phyloP scores from a whole-genome alignment of 208 protist species.

The Trypanosoma lewisi region DNA sequence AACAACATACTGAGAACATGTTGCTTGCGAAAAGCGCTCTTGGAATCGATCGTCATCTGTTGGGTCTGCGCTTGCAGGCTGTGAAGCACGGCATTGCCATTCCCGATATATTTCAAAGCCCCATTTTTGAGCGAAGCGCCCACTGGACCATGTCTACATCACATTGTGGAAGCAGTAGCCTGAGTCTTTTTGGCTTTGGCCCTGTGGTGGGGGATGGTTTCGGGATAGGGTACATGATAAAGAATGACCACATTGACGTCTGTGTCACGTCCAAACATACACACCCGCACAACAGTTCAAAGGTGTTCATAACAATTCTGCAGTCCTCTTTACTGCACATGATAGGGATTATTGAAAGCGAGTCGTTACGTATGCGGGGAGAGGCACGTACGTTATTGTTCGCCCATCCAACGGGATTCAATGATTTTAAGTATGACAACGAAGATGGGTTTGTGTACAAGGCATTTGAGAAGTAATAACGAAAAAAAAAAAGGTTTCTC shows the following conservation, averaged over 20 bases:
- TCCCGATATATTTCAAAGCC: conserved; percentile 35
- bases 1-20: conserved; percentile 35
- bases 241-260: conserved; percentile 28
- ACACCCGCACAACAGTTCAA: conserved; percentile 13
- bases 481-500: no score
- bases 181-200: conserved; percentile 43
- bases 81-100: conserved; percentile 28
- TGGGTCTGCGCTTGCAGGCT: conserved; percentile 34
- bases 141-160: conserved; percentile 41
- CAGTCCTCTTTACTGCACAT: conserved; percentile 33
- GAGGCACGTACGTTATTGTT: conserved; percentile 15
- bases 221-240: conserved; percentile 57
- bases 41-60: conserved; percentile 44
- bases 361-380: conserved; percentile 6
- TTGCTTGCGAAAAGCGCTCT: conserved; percentile 35
- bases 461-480: not conserved
- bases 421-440: conserved; percentile 19
- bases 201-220: conserved; percentile 43
- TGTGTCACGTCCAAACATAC: conserved; percentile 33
- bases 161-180: conserved; percentile 40
- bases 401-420: conserved; percentile 22
- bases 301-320: conserved; percentile 27
- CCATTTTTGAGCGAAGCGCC: conserved; percentile 19
- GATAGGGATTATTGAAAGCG: conserved; percentile 25
- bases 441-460: conserved; percentile 21